Evolutionary conservation across 2,329 filamentous ascomycete genomes (phyloP).

Genomic region (Penicillium capsulatum): DNA sequence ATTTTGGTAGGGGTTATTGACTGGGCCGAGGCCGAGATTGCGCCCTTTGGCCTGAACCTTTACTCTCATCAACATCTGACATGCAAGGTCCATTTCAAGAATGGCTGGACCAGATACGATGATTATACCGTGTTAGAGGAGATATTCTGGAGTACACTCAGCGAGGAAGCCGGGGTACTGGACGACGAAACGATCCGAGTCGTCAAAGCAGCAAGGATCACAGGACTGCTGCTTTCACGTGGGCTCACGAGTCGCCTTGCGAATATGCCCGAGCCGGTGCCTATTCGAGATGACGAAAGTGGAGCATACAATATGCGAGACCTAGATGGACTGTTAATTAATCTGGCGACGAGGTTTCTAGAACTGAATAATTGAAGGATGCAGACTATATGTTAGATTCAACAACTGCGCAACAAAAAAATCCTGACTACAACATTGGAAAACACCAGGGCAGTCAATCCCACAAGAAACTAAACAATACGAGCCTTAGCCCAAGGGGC

Average conservation of each 20-base stretch:
- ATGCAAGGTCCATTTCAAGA: conserved; percentile 34
- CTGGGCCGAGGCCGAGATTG: conserved; percentile 42
- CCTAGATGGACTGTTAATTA: conserved; percentile 39
- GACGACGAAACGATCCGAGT: conserved; percentile 18
- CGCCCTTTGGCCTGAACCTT: conserved; percentile 42
- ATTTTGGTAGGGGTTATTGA: conserved; percentile 42
- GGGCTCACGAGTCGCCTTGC: conserved; percentile 42
- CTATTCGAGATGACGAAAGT: conserved; percentile 34
- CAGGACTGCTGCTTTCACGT: conserved; percentile 33
- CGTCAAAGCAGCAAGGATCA: conserved; percentile 31
- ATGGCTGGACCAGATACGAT: conserved; percentile 34
- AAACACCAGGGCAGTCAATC: too few species aligned
- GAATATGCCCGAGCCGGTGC: conserved; percentile 33
- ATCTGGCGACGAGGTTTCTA: conserved; percentile 29
- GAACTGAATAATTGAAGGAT: too few species aligned
- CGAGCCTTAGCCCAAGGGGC: too few species aligned
- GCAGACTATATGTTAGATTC: too few species aligned
- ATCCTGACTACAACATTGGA: too few species aligned
- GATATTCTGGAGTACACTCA: conserved; percentile 36
- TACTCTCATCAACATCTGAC: conserved; percentile 34
- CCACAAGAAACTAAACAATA: too few species aligned
- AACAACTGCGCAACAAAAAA: too few species aligned
- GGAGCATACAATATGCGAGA: conserved; percentile 40
- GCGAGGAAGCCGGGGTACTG: conserved; percentile 27
- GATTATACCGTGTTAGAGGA: conserved; percentile 31